Evolutionary conservation across 805 yeast genomes (phyloP).

Genomic region (Metschnikowia anglica): DNA sequence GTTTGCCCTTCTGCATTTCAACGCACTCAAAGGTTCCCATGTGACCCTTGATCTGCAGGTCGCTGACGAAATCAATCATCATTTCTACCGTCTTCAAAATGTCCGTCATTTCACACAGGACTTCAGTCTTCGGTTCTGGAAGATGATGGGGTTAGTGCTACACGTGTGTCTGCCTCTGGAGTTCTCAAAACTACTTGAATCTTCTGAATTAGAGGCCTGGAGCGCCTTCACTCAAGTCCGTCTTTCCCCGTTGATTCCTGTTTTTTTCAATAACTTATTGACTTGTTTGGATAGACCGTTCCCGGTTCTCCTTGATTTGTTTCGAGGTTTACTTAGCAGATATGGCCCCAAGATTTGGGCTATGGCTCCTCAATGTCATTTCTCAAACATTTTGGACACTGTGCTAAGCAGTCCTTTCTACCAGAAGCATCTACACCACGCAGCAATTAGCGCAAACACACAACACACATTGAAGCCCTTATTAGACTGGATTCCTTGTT

Average conservation of each 20-base stretch:
- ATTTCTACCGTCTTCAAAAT: slow-evolving; percentile 53
- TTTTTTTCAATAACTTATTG: slow-evolving; percentile 53
- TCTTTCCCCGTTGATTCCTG: slow-evolving; percentile 37
- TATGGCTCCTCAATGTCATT: slow-evolving; percentile 51
- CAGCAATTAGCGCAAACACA: slow-evolving; percentile 10
- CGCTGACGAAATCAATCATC: slow-evolving; percentile 54
- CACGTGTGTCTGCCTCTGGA: slow-evolving; percentile 19
- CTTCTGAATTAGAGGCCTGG: slow-evolving; percentile 34
- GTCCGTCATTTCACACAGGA: slow-evolving; percentile 46
- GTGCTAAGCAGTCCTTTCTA: slow-evolving; percentile 56
- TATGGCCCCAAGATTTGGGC: slow-evolving; percentile 48
- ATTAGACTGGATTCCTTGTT: slow-evolving; percentile 54
- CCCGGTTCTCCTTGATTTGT: slow-evolving; percentile 54
- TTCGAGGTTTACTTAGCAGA: slow-evolving; percentile 40
- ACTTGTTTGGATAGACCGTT: slow-evolving; percentile 49
- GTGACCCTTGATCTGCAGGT: slow-evolving; percentile 22
- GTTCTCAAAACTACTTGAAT: slow-evolving; percentile 25
- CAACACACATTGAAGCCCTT: slow-evolving; percentile 37
- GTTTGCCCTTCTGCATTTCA: slow-evolving; percentile 46
- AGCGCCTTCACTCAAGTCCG: slow-evolving; percentile 30
- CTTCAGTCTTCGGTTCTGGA: slow-evolving; percentile 50
- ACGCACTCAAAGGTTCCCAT: slow-evolving; percentile 1
- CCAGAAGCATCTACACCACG: slow-evolving; percentile 31
- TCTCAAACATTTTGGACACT: slow-evolving; percentile 57
- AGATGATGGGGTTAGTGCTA: slow-evolving; percentile 36